Conservation (phyloP, 352 stramenopile genomes). For the Pythium rishiriense region DNA sequence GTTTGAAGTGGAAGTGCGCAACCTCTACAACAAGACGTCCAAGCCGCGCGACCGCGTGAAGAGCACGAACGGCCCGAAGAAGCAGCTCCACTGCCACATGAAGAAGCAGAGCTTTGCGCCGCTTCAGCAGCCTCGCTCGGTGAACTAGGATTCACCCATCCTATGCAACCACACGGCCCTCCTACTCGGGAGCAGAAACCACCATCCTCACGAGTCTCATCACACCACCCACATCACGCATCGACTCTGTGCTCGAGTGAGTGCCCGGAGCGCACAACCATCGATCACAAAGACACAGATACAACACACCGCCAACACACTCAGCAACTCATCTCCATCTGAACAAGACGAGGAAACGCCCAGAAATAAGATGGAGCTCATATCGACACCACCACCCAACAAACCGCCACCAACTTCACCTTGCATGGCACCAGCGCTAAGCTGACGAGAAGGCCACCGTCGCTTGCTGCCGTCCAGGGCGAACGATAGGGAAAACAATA, state of each 20-base stretch:
- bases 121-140: conserved; percentile 68
- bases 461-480: not conserved
- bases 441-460: conserved; percentile 9
- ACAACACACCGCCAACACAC: conserved; percentile 5
- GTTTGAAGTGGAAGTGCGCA: conserved; percentile 60
- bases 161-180: not conserved
- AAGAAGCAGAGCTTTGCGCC: conserved; percentile 51
- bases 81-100: conserved; percentile 40
- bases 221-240: conserved; percentile 20
- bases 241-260: conserved; percentile 28
- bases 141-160: conserved; percentile 39
- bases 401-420: not conserved
- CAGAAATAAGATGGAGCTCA: conserved; percentile 15
- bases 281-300: conserved; percentile 7
- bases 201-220: conserved; percentile 27
- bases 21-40: conserved; percentile 49
- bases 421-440: not conserved
- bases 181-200: conserved; percentile 23
- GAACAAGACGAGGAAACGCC: conserved; percentile 20
- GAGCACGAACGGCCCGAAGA: conserved; percentile 35
- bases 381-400: conserved; percentile 7
- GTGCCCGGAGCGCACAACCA: conserved; percentile 17
- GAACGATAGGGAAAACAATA: conserved; percentile 22
- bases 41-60: conserved; percentile 47
- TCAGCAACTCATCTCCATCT: conserved; percentile 17